A percentile compares a stretch with the other conserved stretches of the same genome.
These are phyloP conservation scores for Canariomyces notabilis DNA, from an alignment of 2,329 filamentous ascomycete species.

Conservation along the genomic window DNA sequence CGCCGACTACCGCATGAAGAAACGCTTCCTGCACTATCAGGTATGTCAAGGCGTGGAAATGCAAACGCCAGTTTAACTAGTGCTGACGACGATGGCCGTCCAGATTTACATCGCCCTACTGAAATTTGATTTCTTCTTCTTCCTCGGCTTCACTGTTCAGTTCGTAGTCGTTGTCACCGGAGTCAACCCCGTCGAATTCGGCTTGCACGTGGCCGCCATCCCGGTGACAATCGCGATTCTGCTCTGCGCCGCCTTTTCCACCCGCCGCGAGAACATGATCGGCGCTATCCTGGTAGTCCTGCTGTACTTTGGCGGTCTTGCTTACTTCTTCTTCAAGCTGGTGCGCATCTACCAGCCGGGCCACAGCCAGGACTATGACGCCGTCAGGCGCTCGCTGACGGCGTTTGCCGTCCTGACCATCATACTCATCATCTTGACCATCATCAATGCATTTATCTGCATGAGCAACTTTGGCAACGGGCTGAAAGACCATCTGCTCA, in stretches of 20 bases:
- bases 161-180: constrained; percentile 87
- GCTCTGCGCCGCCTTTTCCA: constrained; percentile 77
- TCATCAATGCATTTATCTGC: constrained; percentile 80
- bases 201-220: constrained; percentile 81
- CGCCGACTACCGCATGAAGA: constrained; percentile 93
- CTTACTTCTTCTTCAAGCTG: constrained; percentile 97
- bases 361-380: constrained; percentile 59
- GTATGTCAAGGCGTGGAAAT: constrained; percentile 40
- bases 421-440: constrained; percentile 80
- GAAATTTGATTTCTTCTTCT: constrained; percentile 99
- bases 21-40: constrained; percentile 93
- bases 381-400: constrained; percentile 80
- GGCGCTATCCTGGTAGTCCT: constrained; percentile 77
- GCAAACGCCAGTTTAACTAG: too few species aligned
- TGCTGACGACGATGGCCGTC: background rate
- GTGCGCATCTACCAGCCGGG: constrained; percentile 81
- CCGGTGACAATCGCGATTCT: constrained; percentile 88
- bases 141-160: constrained; percentile 96
- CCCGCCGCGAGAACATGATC: constrained; percentile 70
- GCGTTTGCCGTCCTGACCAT: constrained; percentile 94
- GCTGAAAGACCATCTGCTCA: constrained; percentile 77
- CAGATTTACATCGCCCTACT: constrained; percentile 96
- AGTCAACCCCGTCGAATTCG: constrained; percentile 68
- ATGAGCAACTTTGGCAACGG: constrained; percentile 87
- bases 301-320: constrained; percentile 81